phyloP scores from a whole-genome alignment of 305 asterid genomes.

The Fraxinus latifolia region DNA sequence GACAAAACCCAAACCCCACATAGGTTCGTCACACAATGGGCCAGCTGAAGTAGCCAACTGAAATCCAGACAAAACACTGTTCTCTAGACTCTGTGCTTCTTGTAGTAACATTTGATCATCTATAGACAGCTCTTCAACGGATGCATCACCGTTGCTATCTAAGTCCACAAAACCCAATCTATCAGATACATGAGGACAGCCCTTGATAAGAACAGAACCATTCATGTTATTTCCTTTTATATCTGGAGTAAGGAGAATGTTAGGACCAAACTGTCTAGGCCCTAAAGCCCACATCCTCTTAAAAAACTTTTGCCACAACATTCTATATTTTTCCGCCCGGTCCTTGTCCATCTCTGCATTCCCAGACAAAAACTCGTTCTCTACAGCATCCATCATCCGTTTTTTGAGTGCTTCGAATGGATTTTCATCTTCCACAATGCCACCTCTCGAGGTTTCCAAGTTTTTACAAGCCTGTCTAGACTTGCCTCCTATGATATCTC shows the following conservation, averaged over 20 bases:
- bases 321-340: conserved; percentile 50
- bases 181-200: conserved; percentile 63
- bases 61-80: conserved; percentile 84
- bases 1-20: conserved; percentile 87
- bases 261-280: conserved; percentile 86
- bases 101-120: conserved; percentile 38
- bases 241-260: conserved; percentile 69
- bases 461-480: conserved; percentile 58
- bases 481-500: conserved; percentile 78
- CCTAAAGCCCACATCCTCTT: conserved; percentile 94
- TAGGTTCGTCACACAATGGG: conserved; percentile 91
- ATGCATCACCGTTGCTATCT: conserved; percentile 23
- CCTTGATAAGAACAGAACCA: conserved; percentile 60
- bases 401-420: conserved; percentile 72
- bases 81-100: conserved; percentile 77
- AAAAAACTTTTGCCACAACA: conserved; percentile 53
- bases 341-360: conserved; percentile 49
- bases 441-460: conserved; percentile 61
- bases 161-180: conserved; percentile 57
- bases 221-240: conserved; percentile 32
- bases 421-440: conserved; percentile 57
- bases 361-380: conserved; percentile 44
- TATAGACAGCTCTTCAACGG: conserved; percentile 34
- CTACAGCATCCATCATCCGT: conserved; percentile 70
- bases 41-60: conserved; percentile 90